Conservation (phyloP, 2,329 filamentous ascomycete genomes). For the Penicillium brevicompactum region DNA sequence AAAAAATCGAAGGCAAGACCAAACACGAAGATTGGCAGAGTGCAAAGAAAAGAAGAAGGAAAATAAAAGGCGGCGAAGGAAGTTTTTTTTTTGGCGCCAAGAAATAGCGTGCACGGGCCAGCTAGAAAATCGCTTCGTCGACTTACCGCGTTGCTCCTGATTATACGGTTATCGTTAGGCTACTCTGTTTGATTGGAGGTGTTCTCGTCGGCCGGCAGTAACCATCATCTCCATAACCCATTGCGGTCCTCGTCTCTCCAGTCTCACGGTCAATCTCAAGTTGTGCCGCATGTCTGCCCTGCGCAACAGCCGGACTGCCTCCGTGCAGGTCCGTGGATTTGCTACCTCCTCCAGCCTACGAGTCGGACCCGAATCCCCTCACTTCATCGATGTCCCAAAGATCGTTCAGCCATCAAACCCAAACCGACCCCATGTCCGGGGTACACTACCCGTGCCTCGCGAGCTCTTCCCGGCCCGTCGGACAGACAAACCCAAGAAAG, state of each 20-base stretch:
- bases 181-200: constrained; percentile 9
- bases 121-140: constrained; percentile 41
- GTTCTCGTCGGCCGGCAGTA: not conserved
- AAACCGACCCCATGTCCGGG: constrained; percentile 61
- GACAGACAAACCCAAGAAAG: constrained; percentile 61
- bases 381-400: constrained; percentile 79
- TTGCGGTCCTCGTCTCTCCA: not conserved
- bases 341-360: constrained; percentile 38
- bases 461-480: constrained; percentile 70
- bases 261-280: not conserved
- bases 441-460: constrained; percentile 80
- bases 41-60: constrained; percentile 33
- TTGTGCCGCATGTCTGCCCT: constrained; percentile 38
- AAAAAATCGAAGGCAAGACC: constrained; percentile 31
- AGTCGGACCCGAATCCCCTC: constrained; percentile 74
- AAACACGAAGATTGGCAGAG: constrained; percentile 33
- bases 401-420: constrained; percentile 69
- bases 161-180: constrained; percentile 13
- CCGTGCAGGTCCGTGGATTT: constrained; percentile 44
- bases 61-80: constrained; percentile 27
- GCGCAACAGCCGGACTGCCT: constrained; percentile 39
- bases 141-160: constrained; percentile 26
- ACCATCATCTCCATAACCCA: not conserved
- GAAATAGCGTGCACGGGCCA: constrained; percentile 40
- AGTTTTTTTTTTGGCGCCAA: constrained; percentile 42